Base-by-base conservation (phyloP, 2,329 filamentous ascomycete species). In the Colletotrichum eremochloae region DNA sequence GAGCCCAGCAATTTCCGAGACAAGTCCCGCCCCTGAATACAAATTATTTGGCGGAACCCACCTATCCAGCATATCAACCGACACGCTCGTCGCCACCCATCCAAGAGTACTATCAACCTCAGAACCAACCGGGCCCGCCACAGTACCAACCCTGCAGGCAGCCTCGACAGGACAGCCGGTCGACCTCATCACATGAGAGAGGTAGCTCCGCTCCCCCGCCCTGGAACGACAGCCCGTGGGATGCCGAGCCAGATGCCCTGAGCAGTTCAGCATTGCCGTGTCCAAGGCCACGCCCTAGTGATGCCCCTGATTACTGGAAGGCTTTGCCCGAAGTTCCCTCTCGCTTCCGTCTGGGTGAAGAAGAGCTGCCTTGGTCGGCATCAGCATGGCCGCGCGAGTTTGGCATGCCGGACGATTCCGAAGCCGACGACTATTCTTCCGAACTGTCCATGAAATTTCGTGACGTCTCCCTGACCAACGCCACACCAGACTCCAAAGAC, bases 161-260 rank as follows among this genome's bases (percentile, higher is more conserved):
- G 29, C 72, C 72, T 53, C 74, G 72, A 36, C 68, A 74, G 24
- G 75, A 75, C 15, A 75, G 70, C 29, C 72, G 70, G 18, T 75
- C 56, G 42, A 62, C 78, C 42, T 74, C 79, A 7, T 81, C 82
- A 11, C 81, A 84, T 60, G 84, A 85, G 65, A 82, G 86, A 40
- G 86, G 86, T 33, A 81, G 80, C 36, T 88, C 86, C 4, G 86
- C 86, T 8, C 86, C 86, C 18, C 85, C 86, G 3, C 84, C 84
- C 0, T 78, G 85, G 57, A 85, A 84, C 58, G 83, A 84, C 31
- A 85, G 82, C 68, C 85, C 84, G 0, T 87, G 86, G 86, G 83
- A 86, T 67, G 79, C 81, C 6, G 78, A 79, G 24, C 75, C 79
- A 5, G 78, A 78, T 40, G 75, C 79, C 6, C 77, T 80, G 33